These are phyloP conservation scores for Leishmania tarentolae DNA, from an alignment of 208 protist genomes.

Conservation along the genomic window DNA sequence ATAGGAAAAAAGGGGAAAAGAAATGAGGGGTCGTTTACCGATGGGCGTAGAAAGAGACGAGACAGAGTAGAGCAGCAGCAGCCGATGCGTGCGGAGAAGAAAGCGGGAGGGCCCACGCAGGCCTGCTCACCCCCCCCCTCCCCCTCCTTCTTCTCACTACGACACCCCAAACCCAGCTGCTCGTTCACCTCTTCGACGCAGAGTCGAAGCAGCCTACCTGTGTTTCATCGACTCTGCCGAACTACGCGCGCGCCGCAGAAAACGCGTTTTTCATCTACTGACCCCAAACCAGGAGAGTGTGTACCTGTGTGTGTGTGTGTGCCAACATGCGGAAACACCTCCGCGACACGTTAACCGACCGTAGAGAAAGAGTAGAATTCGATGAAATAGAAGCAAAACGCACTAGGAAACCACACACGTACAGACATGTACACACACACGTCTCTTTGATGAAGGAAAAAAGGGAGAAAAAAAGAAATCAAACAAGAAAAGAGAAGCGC, in stretches of 20 bases:
- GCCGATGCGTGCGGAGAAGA: not conserved
- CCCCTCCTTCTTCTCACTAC: not conserved
- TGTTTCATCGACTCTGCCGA: not conserved
- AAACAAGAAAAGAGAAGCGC: not conserved
- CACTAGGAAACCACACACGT: not conserved
- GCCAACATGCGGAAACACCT: too few species aligned
- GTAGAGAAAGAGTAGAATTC: too few species aligned
- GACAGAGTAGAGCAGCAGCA: not conserved
- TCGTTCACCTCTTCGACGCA: not conserved
- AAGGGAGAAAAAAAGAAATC: not conserved
- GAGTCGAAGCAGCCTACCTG: not conserved
- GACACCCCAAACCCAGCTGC: not conserved
- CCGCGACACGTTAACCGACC: not conserved
- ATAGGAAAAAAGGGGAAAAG: not conserved
- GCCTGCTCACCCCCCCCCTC: not conserved
- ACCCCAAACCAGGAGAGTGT: not conserved
- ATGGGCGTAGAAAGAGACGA: not conserved
- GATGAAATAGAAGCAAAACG: not conserved
- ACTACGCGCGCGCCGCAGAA: not conserved
- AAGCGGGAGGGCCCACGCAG: not conserved
- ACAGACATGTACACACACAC: too few species aligned
- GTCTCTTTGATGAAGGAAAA: too few species aligned
- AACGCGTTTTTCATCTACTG: not conserved
- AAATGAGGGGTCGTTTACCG: not conserved
- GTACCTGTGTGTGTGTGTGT: not conserved